These are phyloP conservation scores for Melampsora americana DNA, from an alignment of 1,284 basidiomycete genomes.

Conservation along the genomic window DNA sequence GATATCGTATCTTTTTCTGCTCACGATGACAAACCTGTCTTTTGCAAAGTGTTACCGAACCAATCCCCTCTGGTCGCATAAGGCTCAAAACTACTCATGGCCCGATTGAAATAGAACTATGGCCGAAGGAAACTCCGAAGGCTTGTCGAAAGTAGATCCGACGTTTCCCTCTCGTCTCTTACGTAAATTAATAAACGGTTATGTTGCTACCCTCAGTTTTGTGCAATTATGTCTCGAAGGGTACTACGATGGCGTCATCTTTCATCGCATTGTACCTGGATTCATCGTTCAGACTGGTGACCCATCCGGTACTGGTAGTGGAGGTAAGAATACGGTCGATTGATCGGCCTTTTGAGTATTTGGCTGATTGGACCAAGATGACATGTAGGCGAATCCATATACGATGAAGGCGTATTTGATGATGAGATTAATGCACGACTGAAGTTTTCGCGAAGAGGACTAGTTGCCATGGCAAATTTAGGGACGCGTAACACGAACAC, in stretches of 20 bases:
- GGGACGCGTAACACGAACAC: slow-evolving; percentile 59
- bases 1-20: too few species aligned
- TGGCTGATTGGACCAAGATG: not conserved
- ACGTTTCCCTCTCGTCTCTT: slow-evolving; percentile 56
- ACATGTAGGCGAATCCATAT: slow-evolving; percentile 48
- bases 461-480: slow-evolving; percentile 91
- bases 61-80: slow-evolving; percentile 36
- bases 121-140: slow-evolving; percentile 75
- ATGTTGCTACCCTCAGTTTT: slow-evolving; percentile 45
- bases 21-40: too few species aligned
- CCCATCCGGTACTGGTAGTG: slow-evolving; percentile 80
- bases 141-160: slow-evolving; percentile 89
- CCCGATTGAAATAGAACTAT: slow-evolving; percentile 39
- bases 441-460: slow-evolving; percentile 72
- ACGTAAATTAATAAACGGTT: slow-evolving; percentile 8
- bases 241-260: slow-evolving; percentile 91
- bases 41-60: slow-evolving; percentile 37
- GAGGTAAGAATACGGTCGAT: slow-evolving; percentile 61
- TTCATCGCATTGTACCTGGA: slow-evolving; percentile 80
- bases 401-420: slow-evolving; percentile 59
- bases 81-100: slow-evolving; percentile 29
- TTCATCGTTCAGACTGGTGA: slow-evolving; percentile 97
- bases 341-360: not conserved
- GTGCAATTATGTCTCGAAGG: slow-evolving; percentile 50
- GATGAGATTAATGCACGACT: slow-evolving; percentile 92